Base-by-base conservation (phyloP, 2,329 filamentous ascomycete species). In the Botrytis porri region DNA sequence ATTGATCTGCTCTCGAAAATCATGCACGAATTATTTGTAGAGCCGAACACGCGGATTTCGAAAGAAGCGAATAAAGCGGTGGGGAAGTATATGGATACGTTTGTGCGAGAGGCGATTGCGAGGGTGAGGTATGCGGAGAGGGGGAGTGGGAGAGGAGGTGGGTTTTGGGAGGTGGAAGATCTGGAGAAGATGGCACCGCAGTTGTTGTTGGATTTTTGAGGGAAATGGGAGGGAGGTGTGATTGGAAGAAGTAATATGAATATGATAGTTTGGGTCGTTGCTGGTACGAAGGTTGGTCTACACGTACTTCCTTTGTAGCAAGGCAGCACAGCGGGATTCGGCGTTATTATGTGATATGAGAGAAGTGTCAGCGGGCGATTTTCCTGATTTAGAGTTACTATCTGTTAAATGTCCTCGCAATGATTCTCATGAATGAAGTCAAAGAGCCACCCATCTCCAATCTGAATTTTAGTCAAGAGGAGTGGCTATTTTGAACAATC, bases 1-100 rank as follows among this genome's bases (percentile, higher is more conserved):
- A 85, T 88, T 5, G 90, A 93, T 61, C 85, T 98, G 0, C 83
- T 98, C 59, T 92, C 92, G 16, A 88, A 90, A 51, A 84, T 98
- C 5, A 84, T 98, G 48, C 91, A 97, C 80, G 89, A 95, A 77
- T 89, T 92, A 80, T 97, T 98, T 80, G 86, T 85, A 63, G 83
- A 91, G 77, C 86, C 87, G 74, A 88, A 88, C 72, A 95, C 92
- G 37, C 87, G 91, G 77, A 90, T 97, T 76, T 90, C 90, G 12
- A 90, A 89, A 78, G 92, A 94, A 79, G 94, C 94, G 6, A 93
- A 95, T 80, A 86, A 84, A 10, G 88, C 94, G 1, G 88, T 95
- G 73, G 92, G 90, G 22, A 94, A 92, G 83, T 98, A 98, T 81
- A 87, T 98, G 82, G 94, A 98, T 82, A 89, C 95, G 0, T 98